A percentile compares a stretch with the other conserved stretches of the same genome.
Conservation (phyloP, 2,329 filamentous ascomycete genomes). For the Hymenoscyphus infarciens region DNA sequence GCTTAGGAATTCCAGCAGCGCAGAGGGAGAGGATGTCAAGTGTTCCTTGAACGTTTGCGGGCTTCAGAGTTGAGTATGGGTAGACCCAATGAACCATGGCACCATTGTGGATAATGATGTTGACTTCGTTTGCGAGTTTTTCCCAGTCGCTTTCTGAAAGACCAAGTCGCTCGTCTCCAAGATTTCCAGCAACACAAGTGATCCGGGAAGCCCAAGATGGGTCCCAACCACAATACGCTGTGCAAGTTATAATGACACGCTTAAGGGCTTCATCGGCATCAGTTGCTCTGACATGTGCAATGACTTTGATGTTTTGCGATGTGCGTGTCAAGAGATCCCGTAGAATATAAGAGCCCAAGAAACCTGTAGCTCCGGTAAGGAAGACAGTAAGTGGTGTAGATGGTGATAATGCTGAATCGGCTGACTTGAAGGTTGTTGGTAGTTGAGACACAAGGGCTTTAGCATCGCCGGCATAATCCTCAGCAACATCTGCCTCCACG, state of each 20-base stretch:
- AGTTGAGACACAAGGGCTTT: conserved; percentile 39
- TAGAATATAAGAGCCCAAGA: conserved; percentile 78
- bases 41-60: conserved; percentile 77
- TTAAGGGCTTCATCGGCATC: conserved; percentile 56
- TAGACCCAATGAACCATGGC: conserved; percentile 79
- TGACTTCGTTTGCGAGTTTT: conserved; percentile 59
- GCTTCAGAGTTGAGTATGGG: conserved; percentile 67
- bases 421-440: conserved; percentile 38
- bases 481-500: conserved; percentile 42
- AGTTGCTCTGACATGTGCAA: conserved; percentile 73
- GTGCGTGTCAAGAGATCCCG: conserved; percentile 66
- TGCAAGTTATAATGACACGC: conserved; percentile 63
- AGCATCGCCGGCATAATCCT: conserved; percentile 45
- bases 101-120: conserved; percentile 79
- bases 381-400: conserved; percentile 58
- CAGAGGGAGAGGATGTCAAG: conserved; percentile 74
- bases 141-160: conserved; percentile 65
- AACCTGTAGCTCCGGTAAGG: conserved; percentile 86
- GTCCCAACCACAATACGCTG: conserved; percentile 77
- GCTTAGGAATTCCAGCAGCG: conserved; percentile 72
- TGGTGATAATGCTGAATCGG: conserved; percentile 30
- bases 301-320: conserved; percentile 55
- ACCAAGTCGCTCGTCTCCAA: conserved; percentile 70
- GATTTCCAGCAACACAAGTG: conserved; percentile 67
- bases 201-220: conserved; percentile 64